Base-by-base conservation (phyloP, 495 filamentous ascomycete genomes). In the Clavariopsis aquatica region DNA sequence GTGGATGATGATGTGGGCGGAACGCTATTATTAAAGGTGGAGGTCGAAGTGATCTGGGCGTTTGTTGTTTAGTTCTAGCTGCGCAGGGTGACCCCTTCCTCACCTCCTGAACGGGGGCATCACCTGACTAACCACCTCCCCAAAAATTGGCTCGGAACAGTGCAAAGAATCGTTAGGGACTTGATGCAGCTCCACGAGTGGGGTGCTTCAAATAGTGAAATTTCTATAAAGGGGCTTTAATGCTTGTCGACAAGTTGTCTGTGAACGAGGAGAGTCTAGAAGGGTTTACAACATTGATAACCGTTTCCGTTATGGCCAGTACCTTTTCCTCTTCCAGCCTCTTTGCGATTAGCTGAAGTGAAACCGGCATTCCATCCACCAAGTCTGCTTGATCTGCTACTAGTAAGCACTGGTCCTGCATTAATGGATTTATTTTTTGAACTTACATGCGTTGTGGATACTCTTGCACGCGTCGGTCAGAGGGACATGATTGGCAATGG, bases 351-450 rank as follows among this genome's bases (percentile, higher is more conserved):
- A 86, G 59, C 64, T 86, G 84, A 15, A 85, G 63, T 5, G 75
- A 78, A 24, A 83, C 81, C 8, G 81, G 82, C 47, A 83, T 81
- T 0, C 82, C 83, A 66, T 86, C 73, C 38, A 83, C 84, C 0
- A 77, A 69, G 9, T 79, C 76, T 7, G 81, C 72, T 69, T 85
- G 78, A 70, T 86, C 82, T 85, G 65, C 22, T 28, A 38, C n/a
- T 69, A 3, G 36, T 63, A 5, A 66, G 67, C 46, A 29, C 8
- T n/a, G 3, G 13, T 43, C 38, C 5, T 17, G 1, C 29, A 13
- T 1, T n/a, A 1, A 38, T 9, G 1, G 13, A 26, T 7, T 34
- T 41, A 12, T 1, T 15, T 10, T 0, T 26, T 43, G 7, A 19
- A 62, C 69, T 63, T 66, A 70, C 69, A 74, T 10, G 51, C 58